These are phyloP conservation scores for Chrysanthemum seticuspe DNA, from an alignment of 129 eudicot genomes.

Conservation along the genomic window DNA sequence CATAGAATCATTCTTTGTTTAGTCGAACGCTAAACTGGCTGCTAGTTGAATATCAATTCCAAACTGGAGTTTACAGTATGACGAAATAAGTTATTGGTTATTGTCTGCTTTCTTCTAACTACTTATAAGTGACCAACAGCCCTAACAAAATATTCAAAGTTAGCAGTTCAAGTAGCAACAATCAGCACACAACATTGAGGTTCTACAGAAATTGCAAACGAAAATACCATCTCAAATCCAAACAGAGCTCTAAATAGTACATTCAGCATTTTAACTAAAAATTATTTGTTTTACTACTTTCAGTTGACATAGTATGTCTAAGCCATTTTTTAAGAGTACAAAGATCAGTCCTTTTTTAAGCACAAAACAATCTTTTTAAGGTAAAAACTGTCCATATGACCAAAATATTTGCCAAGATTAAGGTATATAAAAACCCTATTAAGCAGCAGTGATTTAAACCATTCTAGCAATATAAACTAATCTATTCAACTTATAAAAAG, in stretches of 20 bases:
- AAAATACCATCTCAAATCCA: no score
- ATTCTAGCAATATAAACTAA: not conserved
- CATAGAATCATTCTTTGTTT: not conserved
- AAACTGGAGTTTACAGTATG: not conserved
- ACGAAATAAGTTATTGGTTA: not conserved
- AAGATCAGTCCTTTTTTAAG: slow-evolving; percentile 1
- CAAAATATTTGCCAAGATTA: not conserved
- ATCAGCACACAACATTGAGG: not conserved
- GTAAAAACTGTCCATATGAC: not conserved
- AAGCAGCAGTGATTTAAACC: not conserved
- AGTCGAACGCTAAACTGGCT: not conserved
- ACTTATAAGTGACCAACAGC: slow-evolving; percentile 1
- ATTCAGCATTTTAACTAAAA: no score
- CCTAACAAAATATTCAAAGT: slow-evolving; percentile 10
- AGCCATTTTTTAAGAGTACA: not conserved
- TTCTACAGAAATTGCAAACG: no score
- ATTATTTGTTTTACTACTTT: no score
- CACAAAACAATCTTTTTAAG: slow-evolving; percentile 12
- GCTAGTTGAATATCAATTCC: not conserved
- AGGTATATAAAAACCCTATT: slow-evolving; percentile 3
- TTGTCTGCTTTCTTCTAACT: not conserved
- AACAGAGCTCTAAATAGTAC: no score
- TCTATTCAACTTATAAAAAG: not conserved
- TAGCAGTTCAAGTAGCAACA: slow-evolving; percentile 1
- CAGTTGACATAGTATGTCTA: no score